These are phyloP conservation scores for Aspergillus mulundensis DNA, from an alignment of 495 filamentous ascomycete genomes.

Conservation along the genomic window DNA sequence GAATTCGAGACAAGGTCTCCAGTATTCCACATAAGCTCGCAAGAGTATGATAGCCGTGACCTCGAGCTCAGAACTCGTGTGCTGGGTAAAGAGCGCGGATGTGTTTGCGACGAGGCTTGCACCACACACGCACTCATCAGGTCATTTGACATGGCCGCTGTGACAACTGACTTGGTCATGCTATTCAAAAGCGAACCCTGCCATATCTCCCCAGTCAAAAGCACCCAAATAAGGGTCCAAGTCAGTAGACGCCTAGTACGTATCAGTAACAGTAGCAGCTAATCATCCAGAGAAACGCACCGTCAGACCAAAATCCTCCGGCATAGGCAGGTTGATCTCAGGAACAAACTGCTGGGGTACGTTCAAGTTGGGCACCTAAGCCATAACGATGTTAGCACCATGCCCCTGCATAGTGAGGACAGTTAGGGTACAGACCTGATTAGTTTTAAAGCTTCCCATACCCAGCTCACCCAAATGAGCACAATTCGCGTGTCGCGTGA, in stretches of 20 bases:
- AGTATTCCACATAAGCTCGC: no score
- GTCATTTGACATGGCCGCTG: not conserved
- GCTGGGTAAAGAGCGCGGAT: not conserved
- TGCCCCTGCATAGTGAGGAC: not conserved
- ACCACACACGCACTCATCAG: not conserved
- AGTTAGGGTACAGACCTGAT: conserved; percentile 25
- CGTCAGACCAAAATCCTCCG: conserved; percentile 24
- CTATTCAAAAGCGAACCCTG: conserved; percentile 31
- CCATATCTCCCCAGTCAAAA: conserved; percentile 43
- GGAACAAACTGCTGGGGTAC: conserved; percentile 25
- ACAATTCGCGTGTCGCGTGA: conserved; percentile 34
- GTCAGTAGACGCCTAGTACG: conserved; percentile 29
- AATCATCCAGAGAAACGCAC: conserved; percentile 18
- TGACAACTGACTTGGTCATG: not conserved
- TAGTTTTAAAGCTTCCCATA: conserved; percentile 33
- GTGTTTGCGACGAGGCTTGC: not conserved
- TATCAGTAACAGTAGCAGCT: conserved; percentile 1
- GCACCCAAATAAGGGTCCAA: conserved; percentile 44
- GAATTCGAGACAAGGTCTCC: no score
- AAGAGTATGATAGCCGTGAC: no score
- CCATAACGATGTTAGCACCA: not conserved
- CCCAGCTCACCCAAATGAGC: conserved; percentile 33
- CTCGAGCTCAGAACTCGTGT: not conserved
- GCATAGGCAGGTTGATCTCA: conserved; percentile 27
- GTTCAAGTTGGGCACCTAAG: conserved; percentile 25